Percentiles rank a stretch among this genome's conserved stretches.
phyloP scores from a whole-genome alignment of 1,139 yeast species.

The Blastobotrys illinoisensis region DNA sequence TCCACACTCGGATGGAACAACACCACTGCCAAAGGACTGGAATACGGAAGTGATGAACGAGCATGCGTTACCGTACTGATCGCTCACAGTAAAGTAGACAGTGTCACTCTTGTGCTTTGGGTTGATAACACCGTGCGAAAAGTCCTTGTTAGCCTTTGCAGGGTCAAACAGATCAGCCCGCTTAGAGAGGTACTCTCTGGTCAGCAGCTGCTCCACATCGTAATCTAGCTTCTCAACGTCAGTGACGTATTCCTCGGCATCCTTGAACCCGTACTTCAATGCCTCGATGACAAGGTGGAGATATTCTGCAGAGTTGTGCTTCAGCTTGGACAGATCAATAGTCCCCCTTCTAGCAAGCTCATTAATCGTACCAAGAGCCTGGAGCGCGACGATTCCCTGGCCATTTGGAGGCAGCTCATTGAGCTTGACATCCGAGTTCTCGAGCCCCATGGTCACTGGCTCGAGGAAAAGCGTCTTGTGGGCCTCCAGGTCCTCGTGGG shows the following conservation, averaged over 20 bases:
- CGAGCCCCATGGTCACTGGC: slow-evolving; percentile 43
- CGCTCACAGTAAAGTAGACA: slow-evolving; percentile 67
- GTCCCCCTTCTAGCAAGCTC: slow-evolving; percentile 43
- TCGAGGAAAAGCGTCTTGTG: slow-evolving; percentile 60
- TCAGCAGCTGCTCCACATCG: slow-evolving; percentile 36
- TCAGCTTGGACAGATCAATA: slow-evolving; percentile 42
- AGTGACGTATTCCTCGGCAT: slow-evolving; percentile 68
- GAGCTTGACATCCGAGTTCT: slow-evolving; percentile 30
- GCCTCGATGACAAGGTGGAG: slow-evolving; percentile 64
- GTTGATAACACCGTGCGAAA: slow-evolving; percentile 55
- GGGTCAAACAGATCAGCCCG: slow-evolving; percentile 47
- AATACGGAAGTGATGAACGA: slow-evolving; percentile 76
- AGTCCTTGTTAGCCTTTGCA: slow-evolving; percentile 38
- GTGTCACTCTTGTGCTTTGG: slow-evolving; percentile 67
- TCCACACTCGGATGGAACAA: slow-evolving; percentile 61
- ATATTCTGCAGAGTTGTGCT: slow-evolving; percentile 69
- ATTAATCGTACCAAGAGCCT: slow-evolving; percentile 61
- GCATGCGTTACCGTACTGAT: slow-evolving; percentile 71
- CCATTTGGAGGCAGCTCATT: slow-evolving; percentile 87
- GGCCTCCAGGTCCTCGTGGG: slow-evolving; percentile 47
- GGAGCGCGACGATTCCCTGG: slow-evolving; percentile 67
- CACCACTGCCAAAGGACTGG: slow-evolving; percentile 66
- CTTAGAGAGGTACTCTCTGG: slow-evolving; percentile 41
- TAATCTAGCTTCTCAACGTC: slow-evolving; percentile 41
- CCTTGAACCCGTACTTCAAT: slow-evolving; percentile 69